These are phyloP conservation scores for Saposhnikovia divaricata DNA, from an alignment of 129 eudicot genomes.

Conservation along the genomic window DNA sequence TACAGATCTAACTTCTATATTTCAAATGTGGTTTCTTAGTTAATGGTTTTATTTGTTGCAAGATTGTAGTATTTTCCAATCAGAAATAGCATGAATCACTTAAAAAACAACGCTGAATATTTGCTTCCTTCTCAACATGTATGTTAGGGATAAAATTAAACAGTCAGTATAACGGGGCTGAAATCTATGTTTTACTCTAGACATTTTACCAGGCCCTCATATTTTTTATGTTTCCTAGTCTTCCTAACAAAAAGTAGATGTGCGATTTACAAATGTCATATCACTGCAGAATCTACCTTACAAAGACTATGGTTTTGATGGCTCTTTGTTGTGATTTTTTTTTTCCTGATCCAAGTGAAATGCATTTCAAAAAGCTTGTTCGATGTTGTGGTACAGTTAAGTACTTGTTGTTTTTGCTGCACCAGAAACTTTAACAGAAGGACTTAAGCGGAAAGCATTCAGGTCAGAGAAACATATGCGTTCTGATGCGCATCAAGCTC, in stretches of 20 bases:
- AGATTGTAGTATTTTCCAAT: background rate
- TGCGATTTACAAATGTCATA: background rate
- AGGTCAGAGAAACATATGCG: slow-evolving; percentile 35
- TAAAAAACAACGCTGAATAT: background rate
- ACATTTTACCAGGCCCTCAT: background rate
- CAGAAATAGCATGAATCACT: background rate
- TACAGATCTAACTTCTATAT: background rate
- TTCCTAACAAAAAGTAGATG: background rate
- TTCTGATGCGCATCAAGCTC: slow-evolving; percentile 27
- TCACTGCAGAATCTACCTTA: background rate
- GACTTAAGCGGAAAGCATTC: slow-evolving; percentile 15
- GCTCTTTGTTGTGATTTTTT: background rate
- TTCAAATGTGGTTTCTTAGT: background rate
- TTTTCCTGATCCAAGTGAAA: background rate
- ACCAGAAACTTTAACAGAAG: slow-evolving; percentile 20
- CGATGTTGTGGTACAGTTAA: background rate
- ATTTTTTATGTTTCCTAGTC: background rate
- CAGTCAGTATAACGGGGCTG: background rate
- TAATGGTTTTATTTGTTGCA: background rate
- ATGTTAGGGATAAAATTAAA: background rate
- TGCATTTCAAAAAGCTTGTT: background rate
- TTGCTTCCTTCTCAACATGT: background rate
- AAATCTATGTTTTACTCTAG: background rate
- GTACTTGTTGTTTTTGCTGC: slow-evolving; percentile 14
- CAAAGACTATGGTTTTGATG: background rate